Base-by-base conservation (phyloP, 1,139 yeast genomes). In the Sugiyamaella neomexicana region DNA sequence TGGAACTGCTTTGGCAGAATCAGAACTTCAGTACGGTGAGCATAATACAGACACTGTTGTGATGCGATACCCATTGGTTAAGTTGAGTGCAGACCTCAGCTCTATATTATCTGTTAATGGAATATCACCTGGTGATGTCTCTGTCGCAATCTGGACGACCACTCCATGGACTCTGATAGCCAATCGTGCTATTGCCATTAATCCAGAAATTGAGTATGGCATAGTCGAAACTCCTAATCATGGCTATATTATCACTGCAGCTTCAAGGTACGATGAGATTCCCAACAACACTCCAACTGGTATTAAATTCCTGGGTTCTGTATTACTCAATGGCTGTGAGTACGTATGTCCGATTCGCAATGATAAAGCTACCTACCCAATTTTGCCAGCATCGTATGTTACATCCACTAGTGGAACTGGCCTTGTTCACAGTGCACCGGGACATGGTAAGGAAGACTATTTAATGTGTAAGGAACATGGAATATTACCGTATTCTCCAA, bases 101-200 rank as follows among this genome's bases (percentile, higher is more conserved):
- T 12, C 12, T 2, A 15, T 53, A 10, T 50, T 58, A 53, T 9
- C 29, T 32, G 6, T 52, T 52, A 50, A 57, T 8, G 58, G 52
- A 25, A 53, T 55, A 20, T 20, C 40, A 29, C 32, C 32, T 31
- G 27, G 44, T 12, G 58, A 57, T 13, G 48, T 65, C 2, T 57
- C 59, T 16, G 63, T 69, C 8, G 67, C 70, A 2, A 89, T 93
- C 54, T 93, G 99, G 99, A 93, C 99, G 0, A 90, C 97, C 1
- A 93, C 99, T 1, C 98, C 99, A 0, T 93, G 99, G 99, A 95
- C 99, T 0, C 75, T 95, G 37, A 88, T 89, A 1, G 86, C 96
- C 0, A 93, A 95, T 66, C 78, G 79, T 59, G 98, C 98, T 0
- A 82, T 93, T 50, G 86, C 95, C 49, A 78, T 87, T 42, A 82